Conservation (phyloP, 805 yeast genomes). For the Candida orba region DNA sequence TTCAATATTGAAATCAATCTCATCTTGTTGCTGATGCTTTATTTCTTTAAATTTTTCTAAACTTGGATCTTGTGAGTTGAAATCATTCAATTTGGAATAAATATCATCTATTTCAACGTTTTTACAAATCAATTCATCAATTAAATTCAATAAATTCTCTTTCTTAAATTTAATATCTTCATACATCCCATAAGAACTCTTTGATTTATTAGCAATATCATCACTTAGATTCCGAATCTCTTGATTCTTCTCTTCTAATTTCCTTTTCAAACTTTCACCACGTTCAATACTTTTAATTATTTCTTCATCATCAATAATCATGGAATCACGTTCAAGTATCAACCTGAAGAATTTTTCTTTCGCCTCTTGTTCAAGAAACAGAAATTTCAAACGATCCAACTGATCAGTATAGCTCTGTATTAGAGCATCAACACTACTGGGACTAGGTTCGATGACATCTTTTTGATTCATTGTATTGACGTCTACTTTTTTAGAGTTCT, state of each 20-base stretch:
- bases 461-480: background rate
- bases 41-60: constrained; percentile 11
- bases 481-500: background rate
- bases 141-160: background rate
- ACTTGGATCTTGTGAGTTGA: constrained; percentile 7
- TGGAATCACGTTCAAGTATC: constrained; percentile 31
- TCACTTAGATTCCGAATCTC: constrained; percentile 8
- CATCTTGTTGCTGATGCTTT: background rate
- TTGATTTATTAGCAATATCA: background rate
- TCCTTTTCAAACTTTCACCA: constrained; percentile 22
- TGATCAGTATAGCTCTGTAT: constrained; percentile 26
- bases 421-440: constrained; percentile 29
- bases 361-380: constrained; percentile 65
- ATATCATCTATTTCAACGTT: constrained; percentile 7
- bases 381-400: constrained; percentile 50
- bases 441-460: constrained; percentile 18
- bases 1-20: constrained; percentile 1
- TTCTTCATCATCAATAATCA: constrained; percentile 27
- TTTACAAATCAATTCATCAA: constrained; percentile 3
- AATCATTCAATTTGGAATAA: constrained; percentile 12
- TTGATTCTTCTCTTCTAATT: constrained; percentile 20
- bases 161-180: constrained; percentile 4
- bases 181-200: background rate
- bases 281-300: constrained; percentile 25
- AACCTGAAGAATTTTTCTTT: constrained; percentile 57